A percentile compares a stretch with the other conserved stretches of the same genome.
These are phyloP conservation scores for Phytophthora fragariaefolia DNA, from an alignment of 352 stramenopile genomes.

Conservation along the genomic window DNA sequence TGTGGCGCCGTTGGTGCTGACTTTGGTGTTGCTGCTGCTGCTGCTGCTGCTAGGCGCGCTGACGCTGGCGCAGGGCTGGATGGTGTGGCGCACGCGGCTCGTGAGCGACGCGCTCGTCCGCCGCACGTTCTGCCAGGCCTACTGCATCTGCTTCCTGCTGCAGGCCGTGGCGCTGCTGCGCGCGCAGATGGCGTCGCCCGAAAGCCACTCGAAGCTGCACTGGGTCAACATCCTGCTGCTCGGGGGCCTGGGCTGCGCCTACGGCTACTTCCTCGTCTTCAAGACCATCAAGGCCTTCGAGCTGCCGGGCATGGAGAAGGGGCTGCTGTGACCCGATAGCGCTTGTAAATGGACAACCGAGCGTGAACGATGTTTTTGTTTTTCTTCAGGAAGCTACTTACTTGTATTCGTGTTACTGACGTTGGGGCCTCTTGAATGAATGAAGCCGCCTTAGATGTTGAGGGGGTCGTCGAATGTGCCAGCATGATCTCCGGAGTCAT, in stretches of 20 bases:
- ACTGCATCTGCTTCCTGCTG: conserved; percentile 88
- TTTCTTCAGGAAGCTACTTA: conserved; percentile 20
- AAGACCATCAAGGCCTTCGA: conserved; percentile 92
- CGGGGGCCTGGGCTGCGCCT: conserved; percentile 61
- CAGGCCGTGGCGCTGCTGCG: conserved; percentile 76
- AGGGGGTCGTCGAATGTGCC: conserved; percentile 38
- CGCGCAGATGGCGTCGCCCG: conserved; percentile 71
- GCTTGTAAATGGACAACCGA: no score
- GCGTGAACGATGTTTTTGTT: no score
- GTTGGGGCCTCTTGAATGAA: conserved; percentile 10
- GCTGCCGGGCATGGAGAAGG: conserved; percentile 69
- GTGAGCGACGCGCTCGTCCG: conserved; percentile 86
- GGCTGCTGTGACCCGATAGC: conserved; percentile 40
- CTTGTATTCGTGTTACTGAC: conserved; percentile 21
- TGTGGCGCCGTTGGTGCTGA: conserved; percentile 1
- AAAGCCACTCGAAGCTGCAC: conserved; percentile 82
- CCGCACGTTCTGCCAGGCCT: conserved; percentile 89
- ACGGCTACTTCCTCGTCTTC: conserved; percentile 88
- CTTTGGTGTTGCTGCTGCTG: background rate
- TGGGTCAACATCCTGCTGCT: conserved; percentile 87
- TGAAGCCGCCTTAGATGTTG: conserved; percentile 34
- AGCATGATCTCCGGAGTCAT: conserved; percentile 13
- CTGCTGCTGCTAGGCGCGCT: conserved; percentile 53
- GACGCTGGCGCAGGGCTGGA: conserved; percentile 84
- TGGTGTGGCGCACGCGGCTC: conserved; percentile 87